phyloP scores from a whole-genome alignment of 176 grass and related monocot species.

The Dactylis glomerata region DNA sequence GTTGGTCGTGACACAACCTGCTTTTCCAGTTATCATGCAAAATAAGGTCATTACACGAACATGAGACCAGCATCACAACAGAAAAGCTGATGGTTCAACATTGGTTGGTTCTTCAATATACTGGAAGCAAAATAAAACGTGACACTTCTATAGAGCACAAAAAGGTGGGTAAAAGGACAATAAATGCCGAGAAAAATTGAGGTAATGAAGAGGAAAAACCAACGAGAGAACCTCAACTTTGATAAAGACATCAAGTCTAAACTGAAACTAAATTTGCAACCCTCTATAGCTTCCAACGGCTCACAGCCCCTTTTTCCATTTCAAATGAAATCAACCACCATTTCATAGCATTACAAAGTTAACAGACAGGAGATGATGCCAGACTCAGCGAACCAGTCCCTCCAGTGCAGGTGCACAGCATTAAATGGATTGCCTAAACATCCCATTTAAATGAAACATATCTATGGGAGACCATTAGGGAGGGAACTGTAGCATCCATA shows the following conservation, averaged over 20 bases:
- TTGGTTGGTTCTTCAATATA: not conserved
- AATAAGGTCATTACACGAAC: not conserved
- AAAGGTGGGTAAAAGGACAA: not conserved
- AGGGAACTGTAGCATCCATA: not conserved
- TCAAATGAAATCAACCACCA: not conserved
- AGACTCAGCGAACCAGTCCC: not conserved
- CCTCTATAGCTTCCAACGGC: not conserved
- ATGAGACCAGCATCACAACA: not conserved
- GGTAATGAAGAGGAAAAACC: not conserved
- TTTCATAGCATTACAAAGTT: no score
- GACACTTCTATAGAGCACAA: not conserved
- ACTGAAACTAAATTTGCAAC: not conserved
- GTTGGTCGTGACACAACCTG: conserved; percentile 30
- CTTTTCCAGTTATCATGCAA: conserved; percentile 20
- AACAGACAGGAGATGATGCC: not conserved
- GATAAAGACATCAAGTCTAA: not conserved
- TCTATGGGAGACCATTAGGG: not conserved
- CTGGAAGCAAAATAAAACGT: not conserved
- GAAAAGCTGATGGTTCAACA: no score
- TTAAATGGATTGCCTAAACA: not conserved
- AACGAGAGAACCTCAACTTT: not conserved
- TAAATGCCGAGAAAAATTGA: not conserved
- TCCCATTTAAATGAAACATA: not conserved
- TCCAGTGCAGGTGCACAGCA: not conserved
- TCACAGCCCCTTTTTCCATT: not conserved